Evolutionary conservation across 257 asterid species (phyloP), one percentile per base, ranked within the genome.

Genomic region (Solanum arcanum): DNA sequence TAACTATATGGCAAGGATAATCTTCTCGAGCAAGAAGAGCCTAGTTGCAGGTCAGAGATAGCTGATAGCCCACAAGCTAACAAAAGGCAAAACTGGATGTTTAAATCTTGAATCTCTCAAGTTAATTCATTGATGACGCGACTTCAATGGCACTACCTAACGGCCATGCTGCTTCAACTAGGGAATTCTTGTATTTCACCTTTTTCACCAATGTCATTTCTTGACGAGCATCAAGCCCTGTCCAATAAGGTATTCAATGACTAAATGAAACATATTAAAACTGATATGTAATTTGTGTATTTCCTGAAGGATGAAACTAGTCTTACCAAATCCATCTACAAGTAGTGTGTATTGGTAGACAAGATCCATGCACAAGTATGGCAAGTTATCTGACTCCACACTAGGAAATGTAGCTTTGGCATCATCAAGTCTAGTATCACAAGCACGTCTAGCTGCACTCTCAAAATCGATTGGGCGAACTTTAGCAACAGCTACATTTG

Each of bases 341-440:
- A 97, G 99, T 89, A 95, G 90, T 7, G 98, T 93, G 90, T 90
- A 92, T 90, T 97, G 98, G 88, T 95, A 97, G 23, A 92, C 93
- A 69, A 97, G 98, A 91, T 97, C 99, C 99, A 97, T 95, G 95
- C 99, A 97, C 90, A 97, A 88, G 92, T 86, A 97, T 3, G 99
- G 99, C 85, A 95, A 93, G 92, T 95, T 95, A 44, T 97, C 95
- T 35, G 87, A 84, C 47, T 92, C 94, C 87, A 97, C 98, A 14
- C 44, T 89, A 86, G 94, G 92, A 91, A 91, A 97, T 83, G 75
- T 73, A 85, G 96, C 83, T 78, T 89, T 93, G 82, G 93, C 99
- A 87, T 93, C 96, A 78, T 90, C 96, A 1, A 95, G 91, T 83
- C 90, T 90, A 41, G 96, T 94, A 84, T 90, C 91, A 89, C 99